Evolutionary conservation across 2,329 filamentous ascomycete species (phyloP).

Genomic region (Hypoxylon sp.): DNA sequence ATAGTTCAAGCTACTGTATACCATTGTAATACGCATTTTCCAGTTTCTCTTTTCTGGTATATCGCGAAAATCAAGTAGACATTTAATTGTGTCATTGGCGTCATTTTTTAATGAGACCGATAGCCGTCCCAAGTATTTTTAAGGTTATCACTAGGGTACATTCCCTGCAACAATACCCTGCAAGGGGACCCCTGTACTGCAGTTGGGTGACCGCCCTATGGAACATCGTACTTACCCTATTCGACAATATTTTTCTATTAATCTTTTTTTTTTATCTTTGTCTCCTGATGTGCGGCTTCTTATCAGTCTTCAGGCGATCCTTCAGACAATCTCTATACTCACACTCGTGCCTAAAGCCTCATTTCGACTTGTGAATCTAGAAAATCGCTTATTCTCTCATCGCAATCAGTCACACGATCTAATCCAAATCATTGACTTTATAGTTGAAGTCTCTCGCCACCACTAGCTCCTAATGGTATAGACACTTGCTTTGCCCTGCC

Average conservation of each 20-base stretch:
- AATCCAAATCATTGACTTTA: not conserved
- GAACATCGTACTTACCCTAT: slow-evolving; percentile 35
- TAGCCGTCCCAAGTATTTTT: slow-evolving; percentile 27
- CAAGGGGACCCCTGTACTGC: slow-evolving; percentile 29
- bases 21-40: not conserved
- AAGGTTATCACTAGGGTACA: slow-evolving; percentile 38
- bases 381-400: not conserved
- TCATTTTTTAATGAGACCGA: not conserved
- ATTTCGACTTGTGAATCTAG: not conserved
- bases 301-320: slow-evolving; percentile 22
- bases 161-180: slow-evolving; percentile 33
- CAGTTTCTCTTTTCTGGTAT: not conserved
- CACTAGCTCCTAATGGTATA: slow-evolving; percentile 21
- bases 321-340: slow-evolving; percentile 3
- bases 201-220: slow-evolving; percentile 17
- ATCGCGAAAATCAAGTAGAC: not conserved
- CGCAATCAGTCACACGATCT: slow-evolving; percentile 3
- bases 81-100: not conserved
- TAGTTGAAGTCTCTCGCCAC: not conserved
- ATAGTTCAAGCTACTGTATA: not conserved
- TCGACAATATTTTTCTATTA: slow-evolving; percentile 35
- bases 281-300: slow-evolving; percentile 25
- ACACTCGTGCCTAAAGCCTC: not conserved
- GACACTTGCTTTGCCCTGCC: slow-evolving; percentile 12
- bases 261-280: slow-evolving; percentile 25